phyloP scores from a whole-genome alignment of 192 early-diverging fungal genomes.

The Dispira simplex region DNA sequence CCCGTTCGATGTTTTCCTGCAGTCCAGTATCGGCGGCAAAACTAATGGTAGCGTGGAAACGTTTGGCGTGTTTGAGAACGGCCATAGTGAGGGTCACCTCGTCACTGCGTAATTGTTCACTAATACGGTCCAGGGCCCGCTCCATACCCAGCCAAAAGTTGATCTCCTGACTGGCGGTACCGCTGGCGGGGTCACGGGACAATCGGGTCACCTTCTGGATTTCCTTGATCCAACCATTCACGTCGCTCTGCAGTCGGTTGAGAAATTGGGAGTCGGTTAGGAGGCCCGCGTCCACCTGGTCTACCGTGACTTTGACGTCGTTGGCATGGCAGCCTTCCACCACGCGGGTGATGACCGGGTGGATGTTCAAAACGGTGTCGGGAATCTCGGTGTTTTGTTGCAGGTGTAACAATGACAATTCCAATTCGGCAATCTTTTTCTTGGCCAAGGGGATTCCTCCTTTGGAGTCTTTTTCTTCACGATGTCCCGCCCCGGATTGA shows the following conservation, averaged over 20 bases:
- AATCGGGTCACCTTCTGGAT: slow-evolving; percentile 98
- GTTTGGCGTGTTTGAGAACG: slow-evolving; percentile 89
- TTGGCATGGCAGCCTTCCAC: slow-evolving; percentile 53
- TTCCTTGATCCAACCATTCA: slow-evolving; percentile 98
- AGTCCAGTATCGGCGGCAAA: slow-evolving; percentile 97
- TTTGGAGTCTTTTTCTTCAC: slow-evolving; percentile 42
- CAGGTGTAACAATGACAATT: slow-evolving; percentile 81
- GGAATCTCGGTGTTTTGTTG: slow-evolving; percentile 99
- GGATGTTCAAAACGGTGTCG: slow-evolving; percentile 69
- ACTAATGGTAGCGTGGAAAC: slow-evolving; percentile 94
- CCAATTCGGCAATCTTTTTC: slow-evolving; percentile 97
- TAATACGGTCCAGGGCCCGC: slow-evolving; percentile 76
- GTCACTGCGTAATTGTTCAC: slow-evolving; percentile 88
- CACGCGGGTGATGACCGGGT: slow-evolving; percentile 61
- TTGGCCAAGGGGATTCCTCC: slow-evolving; percentile 86
- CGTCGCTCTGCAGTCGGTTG: slow-evolving; percentile 88
- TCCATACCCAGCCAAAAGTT: slow-evolving; percentile 99
- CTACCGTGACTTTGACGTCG: slow-evolving; percentile 47
- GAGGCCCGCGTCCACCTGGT: slow-evolving; percentile 50
- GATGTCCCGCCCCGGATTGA: slow-evolving; percentile 25
- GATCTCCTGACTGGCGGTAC: slow-evolving; percentile 93
- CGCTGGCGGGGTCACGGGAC: slow-evolving; percentile 76
- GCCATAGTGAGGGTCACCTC: slow-evolving; percentile 83
- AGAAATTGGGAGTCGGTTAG: slow-evolving; percentile 74
- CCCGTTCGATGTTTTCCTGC: slow-evolving; percentile 85